phyloP scores from a whole-genome alignment of 345 rosid genomes.

The Citrus cavaleriei region DNA sequence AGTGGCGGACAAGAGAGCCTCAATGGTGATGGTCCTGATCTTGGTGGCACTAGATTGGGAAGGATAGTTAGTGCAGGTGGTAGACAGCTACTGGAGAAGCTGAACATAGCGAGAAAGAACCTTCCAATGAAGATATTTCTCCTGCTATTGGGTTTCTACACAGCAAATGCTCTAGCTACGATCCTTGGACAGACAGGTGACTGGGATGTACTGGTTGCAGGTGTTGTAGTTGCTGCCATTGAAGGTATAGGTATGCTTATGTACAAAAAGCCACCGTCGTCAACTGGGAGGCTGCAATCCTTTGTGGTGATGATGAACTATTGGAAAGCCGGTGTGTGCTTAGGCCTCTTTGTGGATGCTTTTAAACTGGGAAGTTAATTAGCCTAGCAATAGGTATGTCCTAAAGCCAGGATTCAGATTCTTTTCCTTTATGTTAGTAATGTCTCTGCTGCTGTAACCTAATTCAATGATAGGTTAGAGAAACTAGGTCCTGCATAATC shows the following conservation, averaged over 20 bases:
- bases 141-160: conserved; percentile 84
- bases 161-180: conserved; percentile 94
- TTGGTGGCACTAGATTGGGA: conserved; percentile 80
- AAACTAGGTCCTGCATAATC: neutral
- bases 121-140: conserved; percentile 90
- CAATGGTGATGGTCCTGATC: conserved; percentile 48
- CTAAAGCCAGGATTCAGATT: neutral
- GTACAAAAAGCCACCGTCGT: conserved; percentile 60
- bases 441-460: neutral
- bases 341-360: conserved; percentile 98
- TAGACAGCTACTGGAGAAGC: conserved; percentile 66
- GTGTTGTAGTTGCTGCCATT: conserved; percentile 88
- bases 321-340: conserved; percentile 96
- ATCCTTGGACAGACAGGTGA: conserved; percentile 99
- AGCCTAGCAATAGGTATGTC: neutral
- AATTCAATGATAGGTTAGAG: neutral
- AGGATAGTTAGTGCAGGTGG: conserved; percentile 86
- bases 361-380: conserved; percentile 81
- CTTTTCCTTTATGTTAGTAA: neutral
- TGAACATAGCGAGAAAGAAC: conserved; percentile 79
- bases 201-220: conserved; percentile 95
- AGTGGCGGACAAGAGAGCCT: conserved; percentile 50
- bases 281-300: conserved; percentile 56
- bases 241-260: conserved; percentile 94
- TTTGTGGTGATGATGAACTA: conserved; percentile 80